These are phyloP conservation scores for Scalesia atractyloides DNA, from an alignment of 129 eudicot species.

Conservation along the genomic window DNA sequence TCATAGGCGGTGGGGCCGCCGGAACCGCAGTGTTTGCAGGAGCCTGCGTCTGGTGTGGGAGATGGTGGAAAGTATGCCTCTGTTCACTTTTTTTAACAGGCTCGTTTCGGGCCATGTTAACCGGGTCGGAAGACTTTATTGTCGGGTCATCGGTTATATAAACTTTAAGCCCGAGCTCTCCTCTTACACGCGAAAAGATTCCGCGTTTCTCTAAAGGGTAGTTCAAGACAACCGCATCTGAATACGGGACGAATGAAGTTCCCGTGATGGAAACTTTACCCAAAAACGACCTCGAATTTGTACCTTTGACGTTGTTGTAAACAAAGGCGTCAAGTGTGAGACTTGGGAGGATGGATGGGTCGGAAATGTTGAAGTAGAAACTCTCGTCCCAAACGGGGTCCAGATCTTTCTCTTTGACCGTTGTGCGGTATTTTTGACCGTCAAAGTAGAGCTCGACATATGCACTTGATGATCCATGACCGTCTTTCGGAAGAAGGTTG, in stretches of 20 bases:
- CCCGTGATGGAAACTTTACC: constrained; percentile 85
- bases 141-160: constrained; percentile 80
- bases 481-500: constrained; percentile 92
- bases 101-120: constrained; percentile 41
- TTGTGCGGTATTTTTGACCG: constrained; percentile 78
- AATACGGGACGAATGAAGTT: constrained; percentile 87
- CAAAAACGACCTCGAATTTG: constrained; percentile 67
- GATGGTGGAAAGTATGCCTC: constrained; percentile 83
- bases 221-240: constrained; percentile 88
- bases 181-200: constrained; percentile 89
- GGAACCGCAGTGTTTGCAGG: constrained; percentile 39
- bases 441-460: constrained; percentile 81
- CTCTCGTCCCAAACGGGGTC: constrained; percentile 95
- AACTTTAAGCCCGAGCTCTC: constrained; percentile 93
- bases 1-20: constrained; percentile 39
- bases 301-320: constrained; percentile 59
- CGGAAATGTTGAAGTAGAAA: constrained; percentile 91
- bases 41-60: constrained; percentile 63
- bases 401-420: constrained; percentile 86
- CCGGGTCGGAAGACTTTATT: constrained; percentile 70
- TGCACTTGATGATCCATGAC: constrained; percentile 92
- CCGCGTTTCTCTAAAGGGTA: constrained; percentile 89
- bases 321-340: constrained; percentile 77
- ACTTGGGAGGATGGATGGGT: constrained; percentile 68
- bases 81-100: constrained; percentile 43